Evolutionary conservation across 352 stramenopile genomes (phyloP).

Genomic region (Blastocystis sp.): DNA sequence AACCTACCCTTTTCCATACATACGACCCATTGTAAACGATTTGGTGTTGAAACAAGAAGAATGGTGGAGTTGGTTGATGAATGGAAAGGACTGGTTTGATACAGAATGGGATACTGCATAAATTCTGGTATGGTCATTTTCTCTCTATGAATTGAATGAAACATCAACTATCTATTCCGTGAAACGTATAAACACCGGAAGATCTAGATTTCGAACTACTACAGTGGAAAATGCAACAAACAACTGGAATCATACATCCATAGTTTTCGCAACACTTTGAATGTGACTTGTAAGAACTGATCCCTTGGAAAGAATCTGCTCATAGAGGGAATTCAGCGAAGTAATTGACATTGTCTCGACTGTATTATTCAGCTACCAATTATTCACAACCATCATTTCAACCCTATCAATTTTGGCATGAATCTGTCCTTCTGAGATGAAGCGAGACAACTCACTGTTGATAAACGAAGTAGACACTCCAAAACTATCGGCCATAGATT

Average conservation of each 20-base stretch:
- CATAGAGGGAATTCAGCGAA: slow-evolving; percentile 19
- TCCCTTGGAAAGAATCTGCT: slow-evolving; percentile 42
- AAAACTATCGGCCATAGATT: slow-evolving; percentile 66
- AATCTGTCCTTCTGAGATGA: slow-evolving; percentile 63
- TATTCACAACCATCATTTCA: not conserved
- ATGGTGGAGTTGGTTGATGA: not conserved
- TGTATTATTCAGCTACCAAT: slow-evolving; percentile 28
- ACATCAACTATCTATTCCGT: no score
- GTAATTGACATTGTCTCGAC: slow-evolving; percentile 37
- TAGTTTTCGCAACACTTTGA: slow-evolving; percentile 21
- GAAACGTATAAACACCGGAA: no score
- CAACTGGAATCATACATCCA: slow-evolving; percentile 43
- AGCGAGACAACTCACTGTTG: slow-evolving; percentile 46
- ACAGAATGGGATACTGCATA: not conserved
- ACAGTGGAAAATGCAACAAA: no score
- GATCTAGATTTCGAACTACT: no score
- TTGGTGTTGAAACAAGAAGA: not conserved
- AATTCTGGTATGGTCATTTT: not conserved
- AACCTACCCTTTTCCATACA: slow-evolving; percentile 64
- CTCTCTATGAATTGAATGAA: no score
- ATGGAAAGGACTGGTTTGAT: not conserved
- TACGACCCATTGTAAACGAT: slow-evolving; percentile 63
- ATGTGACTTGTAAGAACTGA: slow-evolving; percentile 38
- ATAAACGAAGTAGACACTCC: slow-evolving; percentile 64
- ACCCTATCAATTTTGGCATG: slow-evolving; percentile 65